Base-by-base conservation (phyloP, 768 basidiomycete species). In the Russula emetica region DNA sequence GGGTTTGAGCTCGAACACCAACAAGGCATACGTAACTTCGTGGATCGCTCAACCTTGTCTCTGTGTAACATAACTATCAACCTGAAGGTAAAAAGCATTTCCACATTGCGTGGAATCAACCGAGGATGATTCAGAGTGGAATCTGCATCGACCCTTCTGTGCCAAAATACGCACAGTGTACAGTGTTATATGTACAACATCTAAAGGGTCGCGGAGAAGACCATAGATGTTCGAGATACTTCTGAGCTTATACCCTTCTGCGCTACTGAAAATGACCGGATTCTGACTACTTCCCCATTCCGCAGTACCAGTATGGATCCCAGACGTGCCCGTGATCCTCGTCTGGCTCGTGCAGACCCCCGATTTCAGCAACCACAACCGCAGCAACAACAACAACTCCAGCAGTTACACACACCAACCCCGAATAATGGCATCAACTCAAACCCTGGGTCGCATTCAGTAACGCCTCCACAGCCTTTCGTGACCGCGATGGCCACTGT, bases 101-200 rank as follows among this genome's bases (percentile, higher is more conserved):
- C 30, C 45, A 20, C 32, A 45, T 42, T 20, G 16, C 14, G 1
- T 44, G 16, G 16, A 36, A 47, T 30, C 51, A 30, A 56, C 68
- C 69, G 36, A 73, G 74, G 91, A 93, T 92, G 89, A 93, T 83
- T 88, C 86, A 89, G 91, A 93, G 91, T 93, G 91, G 91, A 90
- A 85, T 78, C 91, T 87, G 76, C 74, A 88, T 83, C 78, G 80
- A 92, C 83, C 88, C 80, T 76, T 74, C 68, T 73, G 70, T 58
- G 59, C 65, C 67, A 61, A 63, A 50, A 53, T 26, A 32, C n/a
- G 55, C 59, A 70, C 53, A 56, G 28, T 53, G 44, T 42, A 55
- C 66, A 58, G 61, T 66, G 49, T 68, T 57, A 53, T 36, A 8
- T 26, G 51, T 42, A 38, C 55, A 30, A 55, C 42, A 38, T 54